Evolutionary conservation across 768 basidiomycete genomes (phyloP).

Genomic region (Austroboletus festivus): DNA sequence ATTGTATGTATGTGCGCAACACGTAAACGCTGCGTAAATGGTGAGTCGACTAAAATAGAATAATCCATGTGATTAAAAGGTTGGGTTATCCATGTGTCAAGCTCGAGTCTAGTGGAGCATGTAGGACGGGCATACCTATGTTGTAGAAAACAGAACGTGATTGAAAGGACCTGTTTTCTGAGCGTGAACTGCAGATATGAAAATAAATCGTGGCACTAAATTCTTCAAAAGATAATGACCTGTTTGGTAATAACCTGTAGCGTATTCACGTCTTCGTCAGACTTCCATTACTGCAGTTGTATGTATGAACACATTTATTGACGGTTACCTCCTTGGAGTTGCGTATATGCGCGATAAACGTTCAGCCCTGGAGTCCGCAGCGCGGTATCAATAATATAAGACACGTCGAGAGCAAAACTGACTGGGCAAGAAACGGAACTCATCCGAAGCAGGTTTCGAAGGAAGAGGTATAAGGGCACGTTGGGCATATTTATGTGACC

Average conservation of each 20-base stretch:
- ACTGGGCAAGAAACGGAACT: constrained; percentile 12
- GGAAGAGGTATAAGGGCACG: constrained; percentile 6
- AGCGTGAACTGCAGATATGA: no score
- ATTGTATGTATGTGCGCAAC: neutral
- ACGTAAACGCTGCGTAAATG: neutral
- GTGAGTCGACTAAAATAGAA: neutral
- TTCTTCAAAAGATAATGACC: no score
- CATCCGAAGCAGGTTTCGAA: constrained; percentile 8
- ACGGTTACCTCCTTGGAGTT: neutral
- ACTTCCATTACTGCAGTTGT: no score
- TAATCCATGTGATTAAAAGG: no score
- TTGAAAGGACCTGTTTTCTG: no score
- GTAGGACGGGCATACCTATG: no score
- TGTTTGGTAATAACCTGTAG: no score
- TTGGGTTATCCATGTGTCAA: no score
- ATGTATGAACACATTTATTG: neutral
- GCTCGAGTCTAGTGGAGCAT: no score
- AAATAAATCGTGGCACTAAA: no score
- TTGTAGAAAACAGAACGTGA: no score
- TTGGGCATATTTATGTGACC: constrained; percentile 19
- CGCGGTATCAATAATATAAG: constrained; percentile 11
- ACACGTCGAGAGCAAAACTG: constrained; percentile 4
- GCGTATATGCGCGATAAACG: neutral
- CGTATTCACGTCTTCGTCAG: no score
- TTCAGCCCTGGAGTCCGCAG: neutral